Conservation (phyloP, 257 asterid genomes). For the Solanum chmielewskii region DNA sequence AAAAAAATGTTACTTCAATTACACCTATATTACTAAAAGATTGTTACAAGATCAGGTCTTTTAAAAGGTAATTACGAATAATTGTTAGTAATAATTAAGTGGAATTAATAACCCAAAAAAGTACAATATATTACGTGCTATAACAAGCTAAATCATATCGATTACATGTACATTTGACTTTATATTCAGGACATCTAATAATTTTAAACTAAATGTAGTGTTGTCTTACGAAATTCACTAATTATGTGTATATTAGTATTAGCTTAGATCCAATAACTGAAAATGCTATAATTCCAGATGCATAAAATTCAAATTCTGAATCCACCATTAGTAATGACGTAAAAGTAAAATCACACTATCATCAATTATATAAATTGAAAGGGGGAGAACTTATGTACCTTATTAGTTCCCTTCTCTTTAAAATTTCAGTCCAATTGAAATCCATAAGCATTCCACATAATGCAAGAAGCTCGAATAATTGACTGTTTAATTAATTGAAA, state of each 20-base stretch:
- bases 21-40: neutral
- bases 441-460: conserved; percentile 93
- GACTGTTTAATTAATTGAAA: conserved; percentile 22
- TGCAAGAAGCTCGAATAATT: conserved; percentile 77
- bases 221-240: neutral
- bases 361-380: neutral
- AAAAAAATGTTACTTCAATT: neutral
- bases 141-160: neutral
- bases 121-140: neutral
- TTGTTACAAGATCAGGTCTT: neutral
- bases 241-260: neutral
- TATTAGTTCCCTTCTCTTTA: conserved; percentile 48
- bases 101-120: neutral
- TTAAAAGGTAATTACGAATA: neutral
- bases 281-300: fast-evolving
- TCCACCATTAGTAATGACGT: fast-evolving
- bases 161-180: neutral
- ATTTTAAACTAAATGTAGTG: neutral
- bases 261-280: neutral
- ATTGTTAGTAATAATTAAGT: neutral
- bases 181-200: fast-evolving
- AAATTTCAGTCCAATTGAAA: conserved; percentile 85
- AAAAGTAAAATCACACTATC: neutral
- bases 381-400: conserved; percentile 24
- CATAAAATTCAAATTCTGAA: neutral